Evolutionary conservation across 2,329 filamentous ascomycete genomes (phyloP).

Genomic region (Hymenoscyphus albidus): DNA sequence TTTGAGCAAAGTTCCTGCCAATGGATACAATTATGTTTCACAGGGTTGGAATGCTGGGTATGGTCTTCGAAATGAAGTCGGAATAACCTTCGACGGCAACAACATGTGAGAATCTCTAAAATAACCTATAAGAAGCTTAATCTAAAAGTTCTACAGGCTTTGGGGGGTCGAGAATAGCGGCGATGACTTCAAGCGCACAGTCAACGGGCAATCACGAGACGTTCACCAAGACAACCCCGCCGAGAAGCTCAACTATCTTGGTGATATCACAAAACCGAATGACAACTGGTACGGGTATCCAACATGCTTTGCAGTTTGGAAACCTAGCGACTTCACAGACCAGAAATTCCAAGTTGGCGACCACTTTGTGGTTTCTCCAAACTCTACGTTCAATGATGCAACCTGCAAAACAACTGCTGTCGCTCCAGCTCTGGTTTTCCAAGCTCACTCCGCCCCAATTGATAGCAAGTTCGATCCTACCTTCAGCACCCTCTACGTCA

Average conservation of each 20-base stretch:
- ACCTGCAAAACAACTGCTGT: slow-evolving; percentile 16
- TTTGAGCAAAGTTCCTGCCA: slow-evolving; percentile 13
- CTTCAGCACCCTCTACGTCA: slow-evolving; percentile 19
- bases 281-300: slow-evolving; percentile 23
- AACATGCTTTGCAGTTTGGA: slow-evolving; percentile 24
- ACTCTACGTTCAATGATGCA: slow-evolving; percentile 19
- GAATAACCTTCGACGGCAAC: slow-evolving; percentile 19
- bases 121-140: neutral
- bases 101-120: slow-evolving; percentile 16
- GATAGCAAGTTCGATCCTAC: slow-evolving; percentile 20
- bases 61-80: slow-evolving; percentile 24
- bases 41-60: slow-evolving; percentile 18
- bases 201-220: slow-evolving; percentile 14
- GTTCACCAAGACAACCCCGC: slow-evolving; percentile 23
- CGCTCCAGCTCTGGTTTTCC: slow-evolving; percentile 18
- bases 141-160: slow-evolving; percentile 9
- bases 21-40: slow-evolving; percentile 21
- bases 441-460: slow-evolving; percentile 23
- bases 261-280: slow-evolving; percentile 19
- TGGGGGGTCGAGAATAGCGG: slow-evolving; percentile 20
- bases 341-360: slow-evolving; percentile 18
- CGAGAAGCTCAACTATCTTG: slow-evolving; percentile 23
- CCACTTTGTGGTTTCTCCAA: slow-evolving; percentile 21
- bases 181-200: slow-evolving; percentile 16
- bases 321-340: slow-evolving; percentile 16